Base-by-base conservation (phyloP, 1,139 yeast species). In the Hansenula lynferdii region DNA sequence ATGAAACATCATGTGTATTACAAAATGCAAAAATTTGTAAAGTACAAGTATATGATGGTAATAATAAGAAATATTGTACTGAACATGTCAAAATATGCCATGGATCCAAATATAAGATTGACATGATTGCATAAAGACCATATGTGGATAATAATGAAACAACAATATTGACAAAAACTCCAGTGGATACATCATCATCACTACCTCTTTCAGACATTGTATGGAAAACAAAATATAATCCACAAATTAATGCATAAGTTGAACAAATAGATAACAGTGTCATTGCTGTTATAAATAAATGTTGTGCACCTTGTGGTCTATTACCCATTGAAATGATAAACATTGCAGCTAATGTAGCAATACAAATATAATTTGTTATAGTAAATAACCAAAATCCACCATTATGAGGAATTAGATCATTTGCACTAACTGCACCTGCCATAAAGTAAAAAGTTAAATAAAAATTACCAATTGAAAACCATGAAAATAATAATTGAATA, bases 311-410 rank as follows among this genome's bases (percentile, higher is more conserved):
- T 54, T 90, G 97, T 1, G 98, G 98, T 54, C 97, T 73, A 56
- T 92, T 92, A 48, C 97, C 98, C 72, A 90, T 84, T 3, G 97
- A 87, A 30, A 89, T 85, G 49, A 92, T 81, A 55, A 92, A 86
- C 62, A 89, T 79, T 8, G 95, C 78, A 5, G 94, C 80, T 51
- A 92, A 68, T 25, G 83, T 83, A 60, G 95, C 81, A 41, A 89
- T 75, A 51, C 90, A 80, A 47, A 84, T 62, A 58, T 89, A 90
- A 61, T 89, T 85, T 77, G 90, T 80, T 33, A 90, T 70, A 28
- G 92, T 80, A 58, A 87, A 89, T 30, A 87, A 65, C 67, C 85
- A 79, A 44, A 85, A 85, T 21, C 92, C 92, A 20, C 87, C 92
- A 34, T 65, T 66, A 50, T 80, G 69, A 14, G 84, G 83, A 39